A percentile compares a stretch with the other conserved stretches of the same genome.
Evolutionary conservation across 345 rosid species (phyloP).

Genomic region (Ceriops decandra): DNA sequence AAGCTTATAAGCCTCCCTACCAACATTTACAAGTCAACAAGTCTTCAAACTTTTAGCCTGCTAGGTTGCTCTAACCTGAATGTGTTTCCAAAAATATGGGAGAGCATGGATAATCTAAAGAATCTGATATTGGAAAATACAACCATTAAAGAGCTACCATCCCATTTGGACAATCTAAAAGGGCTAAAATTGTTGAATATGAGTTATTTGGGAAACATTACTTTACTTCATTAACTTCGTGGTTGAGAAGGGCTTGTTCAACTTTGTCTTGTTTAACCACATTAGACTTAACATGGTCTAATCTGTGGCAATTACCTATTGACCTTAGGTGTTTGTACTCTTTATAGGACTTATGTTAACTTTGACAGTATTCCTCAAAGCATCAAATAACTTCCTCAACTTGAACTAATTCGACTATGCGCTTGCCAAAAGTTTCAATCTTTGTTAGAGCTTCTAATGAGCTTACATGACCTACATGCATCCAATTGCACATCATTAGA

Average conservation of each 20-base stretch:
- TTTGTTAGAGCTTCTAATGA: constrained; percentile 10
- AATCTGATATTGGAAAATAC: too few relatives aligned
- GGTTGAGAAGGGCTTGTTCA: too few relatives aligned
- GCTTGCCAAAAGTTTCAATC: constrained; percentile 3
- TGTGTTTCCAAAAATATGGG: too few relatives aligned
- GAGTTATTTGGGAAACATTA: accelerated
- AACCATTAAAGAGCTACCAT: not conserved
- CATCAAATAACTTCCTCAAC: constrained; percentile 1
- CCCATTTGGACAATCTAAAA: not conserved
- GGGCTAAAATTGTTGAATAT: not conserved
- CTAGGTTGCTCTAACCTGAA: too few relatives aligned
- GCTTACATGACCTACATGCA: not conserved
- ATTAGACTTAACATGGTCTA: accelerated
- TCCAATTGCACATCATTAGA: not conserved
- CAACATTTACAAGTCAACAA: too few relatives aligned
- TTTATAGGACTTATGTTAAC: not conserved
- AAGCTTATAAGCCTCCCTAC: too few relatives aligned
- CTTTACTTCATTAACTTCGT: not conserved
- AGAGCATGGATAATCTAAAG: too few relatives aligned
- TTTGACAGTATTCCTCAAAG: constrained; percentile 6
- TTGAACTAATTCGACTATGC: not conserved
- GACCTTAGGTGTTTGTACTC: constrained; percentile 5
- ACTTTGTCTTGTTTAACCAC: accelerated
- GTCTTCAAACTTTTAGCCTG: too few relatives aligned
- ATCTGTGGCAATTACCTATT: not conserved